Conservation (phyloP, 192 early-diverging fungal species). For the Chytriomyces confervae region DNA sequence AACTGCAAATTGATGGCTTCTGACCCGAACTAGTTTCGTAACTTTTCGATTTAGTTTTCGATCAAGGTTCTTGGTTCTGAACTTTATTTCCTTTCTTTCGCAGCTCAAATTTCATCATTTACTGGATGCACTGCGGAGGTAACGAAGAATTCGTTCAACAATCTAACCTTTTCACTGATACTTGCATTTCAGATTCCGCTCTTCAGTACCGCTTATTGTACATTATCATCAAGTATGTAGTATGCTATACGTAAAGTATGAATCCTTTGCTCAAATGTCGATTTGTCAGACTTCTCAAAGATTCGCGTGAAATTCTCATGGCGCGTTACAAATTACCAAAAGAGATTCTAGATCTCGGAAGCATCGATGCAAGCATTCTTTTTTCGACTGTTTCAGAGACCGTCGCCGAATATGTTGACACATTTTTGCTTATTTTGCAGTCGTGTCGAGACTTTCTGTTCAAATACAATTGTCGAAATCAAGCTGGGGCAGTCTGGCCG, state of each 20-base stretch:
- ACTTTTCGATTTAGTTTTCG: no score
- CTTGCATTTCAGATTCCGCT: neutral
- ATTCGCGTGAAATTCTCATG: neutral
- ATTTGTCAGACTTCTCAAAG: neutral
- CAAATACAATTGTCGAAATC: neutral
- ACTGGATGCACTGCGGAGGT: neutral
- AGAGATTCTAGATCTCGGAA: neutral
- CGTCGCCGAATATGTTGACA: no score
- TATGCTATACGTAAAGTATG: no score
- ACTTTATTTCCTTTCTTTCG: neutral
- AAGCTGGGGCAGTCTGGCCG: neutral
- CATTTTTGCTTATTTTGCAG: neutral
- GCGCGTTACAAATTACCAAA: neutral
- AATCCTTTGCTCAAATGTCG: neutral
- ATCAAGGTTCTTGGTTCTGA: neutral
- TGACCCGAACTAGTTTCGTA: neutral
- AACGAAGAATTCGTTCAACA: neutral
- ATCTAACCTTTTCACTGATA: no score
- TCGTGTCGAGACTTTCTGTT: neutral
- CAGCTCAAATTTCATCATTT: neutral
- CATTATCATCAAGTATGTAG: neutral
- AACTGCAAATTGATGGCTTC: neutral
- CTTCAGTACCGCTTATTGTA: neutral
- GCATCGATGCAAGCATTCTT: neutral
- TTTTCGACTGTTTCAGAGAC: no score